phyloP scores from a whole-genome alignment of 768 basidiomycete genomes.

The Naganishia antarctica region DNA sequence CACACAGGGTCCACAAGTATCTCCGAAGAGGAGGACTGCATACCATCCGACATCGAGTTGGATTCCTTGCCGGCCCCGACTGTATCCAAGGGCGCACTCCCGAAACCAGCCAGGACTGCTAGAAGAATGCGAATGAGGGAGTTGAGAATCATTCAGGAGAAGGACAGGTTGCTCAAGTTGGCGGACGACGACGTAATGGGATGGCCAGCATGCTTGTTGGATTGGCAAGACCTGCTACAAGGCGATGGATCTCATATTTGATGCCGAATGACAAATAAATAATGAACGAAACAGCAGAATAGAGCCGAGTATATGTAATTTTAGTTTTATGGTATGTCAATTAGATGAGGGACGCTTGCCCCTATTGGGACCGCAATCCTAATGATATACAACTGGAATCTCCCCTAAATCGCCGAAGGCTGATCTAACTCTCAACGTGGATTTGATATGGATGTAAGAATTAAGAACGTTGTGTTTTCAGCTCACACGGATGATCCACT shows the following conservation, averaged over 20 bases:
- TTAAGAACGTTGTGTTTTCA: neutral
- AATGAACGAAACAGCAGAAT: too few relatives aligned
- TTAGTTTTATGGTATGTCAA: too few relatives aligned
- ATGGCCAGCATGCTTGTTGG: conserved; percentile 38
- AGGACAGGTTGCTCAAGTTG: conserved; percentile 56
- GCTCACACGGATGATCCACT: neutral
- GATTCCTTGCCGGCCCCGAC: conserved; percentile 51
- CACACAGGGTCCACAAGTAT: conserved; percentile 40
- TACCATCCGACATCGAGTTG: conserved; percentile 69
- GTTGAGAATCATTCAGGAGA: conserved; percentile 72
- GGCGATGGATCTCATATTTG: too few relatives aligned
- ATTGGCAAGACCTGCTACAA: too few relatives aligned
- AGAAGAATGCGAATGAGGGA: conserved; percentile 75
- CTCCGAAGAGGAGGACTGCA: conserved; percentile 61
- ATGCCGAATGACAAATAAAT: too few relatives aligned
- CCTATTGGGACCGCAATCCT: too few relatives aligned
- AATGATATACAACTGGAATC: too few relatives aligned
- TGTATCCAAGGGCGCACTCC: conserved; percentile 60
- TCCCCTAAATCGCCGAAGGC: too few relatives aligned
- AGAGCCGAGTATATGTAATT: too few relatives aligned
- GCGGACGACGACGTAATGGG: conserved; percentile 32
- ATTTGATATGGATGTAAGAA: neutral
- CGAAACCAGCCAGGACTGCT: conserved; percentile 15
- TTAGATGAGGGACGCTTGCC: too few relatives aligned
- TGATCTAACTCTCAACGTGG: too few relatives aligned